Evolutionary conservation across 2,329 filamentous ascomycete genomes (phyloP), one percentile per base, ranked within the genome.

Genomic region (Penicillium digitatum): DNA sequence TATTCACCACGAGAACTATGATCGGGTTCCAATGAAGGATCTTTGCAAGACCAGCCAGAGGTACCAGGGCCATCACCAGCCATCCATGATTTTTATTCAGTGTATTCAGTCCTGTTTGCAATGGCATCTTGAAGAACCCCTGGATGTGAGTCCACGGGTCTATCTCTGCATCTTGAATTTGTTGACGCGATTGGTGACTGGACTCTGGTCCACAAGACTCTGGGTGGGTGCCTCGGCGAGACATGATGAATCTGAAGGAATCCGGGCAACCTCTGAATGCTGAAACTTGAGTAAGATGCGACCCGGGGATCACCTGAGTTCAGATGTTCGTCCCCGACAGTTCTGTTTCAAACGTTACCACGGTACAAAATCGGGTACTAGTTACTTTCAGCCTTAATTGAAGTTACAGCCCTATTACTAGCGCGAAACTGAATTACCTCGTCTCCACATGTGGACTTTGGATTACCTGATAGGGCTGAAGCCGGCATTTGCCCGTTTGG

Each of bases 1-100:
- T 52, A 14, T 58, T 58, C 12, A 58, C 54, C 5, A 50, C 46
- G 31, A 58, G 48, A 32, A 56, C 37, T 16, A 58, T 53, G 11
- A 27, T 35, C 22, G 54, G 18, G 32, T 53, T 49, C 56, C 54
- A 58, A 22, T 58, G 42, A 22, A 56, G 50, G 22, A 58, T 34
- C 26, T 48, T 55, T 11, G 56, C 49, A 18, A 37, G 16, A 0
- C 45, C 54, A 5, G 56, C 56, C 18, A 58, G 20, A 12, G 54
- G 56, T 14, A 58, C 8, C 5, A 58, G 34, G 2, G 40, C 24
- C 48, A 58, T 49, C n/a, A 50, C 38, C 16, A 45, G 54, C 35
- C 32, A 40, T 24, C 35, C 35, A 35, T n/a, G 24, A 12, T 37
- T 51, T 29, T 47, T 20, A n/a, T 39, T 48, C 7, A 48, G 14